Evolutionary conservation across 805 yeast genomes (phyloP), one percentile per base, ranked within the genome.

Genomic region (Yamadazyma sp.): DNA sequence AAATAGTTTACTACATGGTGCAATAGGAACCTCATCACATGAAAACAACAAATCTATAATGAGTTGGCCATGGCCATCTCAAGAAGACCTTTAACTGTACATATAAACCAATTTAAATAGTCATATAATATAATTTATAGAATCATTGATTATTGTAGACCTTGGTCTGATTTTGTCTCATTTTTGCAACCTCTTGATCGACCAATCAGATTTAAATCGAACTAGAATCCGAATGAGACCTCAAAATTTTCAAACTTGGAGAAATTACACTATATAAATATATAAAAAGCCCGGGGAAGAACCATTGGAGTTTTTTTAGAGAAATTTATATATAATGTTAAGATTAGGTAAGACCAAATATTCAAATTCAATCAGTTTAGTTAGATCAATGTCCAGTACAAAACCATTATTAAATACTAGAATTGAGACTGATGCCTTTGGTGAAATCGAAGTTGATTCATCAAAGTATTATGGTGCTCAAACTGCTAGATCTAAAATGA

Each of bases 381-480:
- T 48, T 17, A 58, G 68, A 55, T 36, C 44, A 28, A 55, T 65
- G 38, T 49, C 66, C n/a, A 34, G 58, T 8, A 40, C 62, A n/a
- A 36, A 55, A 8, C 32, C 48, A 19, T 47, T 45, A 35, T 43
- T 55, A 39, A 45, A 53, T 36, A 56, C 64, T 44, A 78, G 98
- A 70, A 77, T 75, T 38, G 98, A 91, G 63, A 75, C 87, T 40
- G 98, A 91, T 67, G 98, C 98, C 34, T 93, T 91, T 56, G 98
- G 98, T 50, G 96, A 86, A 58, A 84, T 93, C 55, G 87, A 88
- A 59, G 98, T 91, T 33, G 88, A 86, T 40, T 69, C 78, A 45
- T 75, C 85, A 52, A 80, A 77, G 62, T 91, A 91, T 75, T 91
- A 96, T 91, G 98, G 98, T 42, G 98, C 98, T 29, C 98, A 93